A percentile compares a stretch with the other conserved stretches of the same genome.
These are phyloP conservation scores for Phylloporus scabripes DNA, from an alignment of 768 basidiomycete species.

Conservation along the genomic window DNA sequence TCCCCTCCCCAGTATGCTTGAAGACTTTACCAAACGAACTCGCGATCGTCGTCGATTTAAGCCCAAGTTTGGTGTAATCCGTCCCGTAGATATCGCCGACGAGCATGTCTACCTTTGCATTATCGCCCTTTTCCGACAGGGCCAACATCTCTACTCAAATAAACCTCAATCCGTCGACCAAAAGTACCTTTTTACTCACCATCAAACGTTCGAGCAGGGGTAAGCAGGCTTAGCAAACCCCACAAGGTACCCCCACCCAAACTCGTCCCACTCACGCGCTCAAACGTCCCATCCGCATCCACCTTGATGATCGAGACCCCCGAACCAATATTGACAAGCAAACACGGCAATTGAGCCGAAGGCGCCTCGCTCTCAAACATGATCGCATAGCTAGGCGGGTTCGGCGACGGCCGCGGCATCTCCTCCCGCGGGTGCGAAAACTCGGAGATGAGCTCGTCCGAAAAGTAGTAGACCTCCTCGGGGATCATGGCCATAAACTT, in stretches of 20 bases:
- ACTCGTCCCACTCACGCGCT: slow-evolving; percentile 96
- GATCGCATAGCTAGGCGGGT: slow-evolving; percentile 84
- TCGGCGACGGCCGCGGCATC: slow-evolving; percentile 83
- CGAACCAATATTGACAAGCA: slow-evolving; percentile 97
- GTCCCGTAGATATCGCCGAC: slow-evolving; percentile 99
- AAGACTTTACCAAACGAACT: slow-evolving; percentile 99
- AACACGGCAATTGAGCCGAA: slow-evolving; percentile 85
- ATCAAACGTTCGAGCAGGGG: slow-evolving; percentile 93
- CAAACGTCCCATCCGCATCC: slow-evolving; percentile 90
- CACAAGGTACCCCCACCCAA: slow-evolving; percentile 96
- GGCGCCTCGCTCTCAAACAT: slow-evolving; percentile 78
- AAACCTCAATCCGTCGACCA: slow-evolving; percentile 3
- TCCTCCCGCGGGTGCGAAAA: slow-evolving; percentile 35
- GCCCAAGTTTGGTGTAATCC: slow-evolving; percentile 90
- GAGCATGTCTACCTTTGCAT: slow-evolving; percentile 93
- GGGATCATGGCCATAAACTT: slow-evolving; percentile 96
- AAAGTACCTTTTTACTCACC: slow-evolving; percentile 53
- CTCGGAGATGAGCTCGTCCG: slow-evolving; percentile 88
- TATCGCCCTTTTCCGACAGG: slow-evolving; percentile 91
- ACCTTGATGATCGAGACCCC: slow-evolving; percentile 98
- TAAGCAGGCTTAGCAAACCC: slow-evolving; percentile 91
- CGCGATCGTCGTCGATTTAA: slow-evolving; percentile 97
- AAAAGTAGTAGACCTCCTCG: slow-evolving; percentile 97
- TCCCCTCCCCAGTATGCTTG: slow-evolving; percentile 60
- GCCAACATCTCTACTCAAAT: slow-evolving; percentile 80